A percentile compares a stretch with the other conserved stretches of the same genome.
Conservation (phyloP, 129 eudicot genomes). For the Deinandra increscens region DNA sequence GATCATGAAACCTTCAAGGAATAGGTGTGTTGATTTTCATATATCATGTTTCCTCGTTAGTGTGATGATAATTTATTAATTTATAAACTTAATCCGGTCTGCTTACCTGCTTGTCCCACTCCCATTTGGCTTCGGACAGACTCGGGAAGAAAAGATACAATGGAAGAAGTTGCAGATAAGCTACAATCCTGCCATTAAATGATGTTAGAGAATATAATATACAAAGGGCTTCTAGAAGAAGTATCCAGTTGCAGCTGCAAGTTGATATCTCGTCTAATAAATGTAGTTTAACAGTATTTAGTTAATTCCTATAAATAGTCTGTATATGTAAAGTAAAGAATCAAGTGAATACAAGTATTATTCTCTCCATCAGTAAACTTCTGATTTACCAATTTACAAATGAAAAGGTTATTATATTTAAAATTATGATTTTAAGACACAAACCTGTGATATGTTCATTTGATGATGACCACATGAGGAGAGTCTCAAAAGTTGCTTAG, state of each 20-base stretch:
- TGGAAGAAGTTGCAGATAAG: conserved; percentile 48
- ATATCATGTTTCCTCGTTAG: background rate
- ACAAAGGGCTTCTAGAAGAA: no score
- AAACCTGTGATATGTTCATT: conserved; percentile 67
- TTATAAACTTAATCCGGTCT: conserved; percentile 37
- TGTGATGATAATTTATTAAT: background rate
- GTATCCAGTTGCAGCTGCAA: no score
- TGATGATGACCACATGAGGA: conserved; percentile 48
- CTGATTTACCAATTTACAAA: no score
- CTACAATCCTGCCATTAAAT: conserved; percentile 67
- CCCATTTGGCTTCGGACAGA: conserved; percentile 52
- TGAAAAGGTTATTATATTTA: background rate
- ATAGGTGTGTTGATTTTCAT: background rate
- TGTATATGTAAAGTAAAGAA: no score
- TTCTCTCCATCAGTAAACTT: no score
- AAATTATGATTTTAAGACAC: background rate
- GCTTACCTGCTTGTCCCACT: conserved; percentile 33
- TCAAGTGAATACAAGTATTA: no score
- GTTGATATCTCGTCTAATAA: no score
- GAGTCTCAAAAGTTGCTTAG: conserved; percentile 33
- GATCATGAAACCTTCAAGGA: conserved; percentile 48
- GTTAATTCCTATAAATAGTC: no score
- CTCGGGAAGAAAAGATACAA: conserved; percentile 63
- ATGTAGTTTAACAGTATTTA: no score
- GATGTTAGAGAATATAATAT: no score